Percentiles rank a stretch among this genome's conserved stretches.
phyloP scores from a whole-genome alignment of 2,329 filamentous ascomycete species.

The Neoascochyta sp. region DNA sequence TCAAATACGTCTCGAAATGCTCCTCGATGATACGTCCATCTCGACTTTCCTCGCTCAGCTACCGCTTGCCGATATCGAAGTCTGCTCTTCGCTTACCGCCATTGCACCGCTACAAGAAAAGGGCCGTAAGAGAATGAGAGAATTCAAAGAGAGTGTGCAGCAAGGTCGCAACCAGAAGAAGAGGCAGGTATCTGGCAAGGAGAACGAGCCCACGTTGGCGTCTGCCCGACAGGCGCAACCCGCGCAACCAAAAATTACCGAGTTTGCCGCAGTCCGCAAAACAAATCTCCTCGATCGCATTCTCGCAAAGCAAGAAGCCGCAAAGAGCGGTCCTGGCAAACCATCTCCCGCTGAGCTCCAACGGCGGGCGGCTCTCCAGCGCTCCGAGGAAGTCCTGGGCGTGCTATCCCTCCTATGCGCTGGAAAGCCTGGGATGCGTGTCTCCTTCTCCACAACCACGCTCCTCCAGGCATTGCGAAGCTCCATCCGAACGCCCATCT shows the following conservation, averaged over 20 bases:
- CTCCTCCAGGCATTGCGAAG: conserved; percentile 44
- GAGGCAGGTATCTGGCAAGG: conserved; percentile 27
- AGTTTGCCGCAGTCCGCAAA: conserved; percentile 41
- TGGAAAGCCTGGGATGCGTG: conserved; percentile 32
- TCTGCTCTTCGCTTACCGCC: conserved; percentile 51
- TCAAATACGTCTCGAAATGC: conserved; percentile 50
- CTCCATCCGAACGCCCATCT: conserved; percentile 46
- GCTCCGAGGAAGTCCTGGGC: conserved; percentile 44
- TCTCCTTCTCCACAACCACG: conserved; percentile 44
- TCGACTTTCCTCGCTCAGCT: conserved; percentile 54
- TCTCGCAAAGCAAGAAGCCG: conserved; percentile 47
- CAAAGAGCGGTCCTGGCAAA: conserved; percentile 36
- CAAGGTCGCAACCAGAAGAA: conserved; percentile 33
- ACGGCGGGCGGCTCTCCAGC: conserved; percentile 47
- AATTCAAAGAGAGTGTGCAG: conserved; percentile 61
- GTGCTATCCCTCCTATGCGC: conserved; percentile 44
- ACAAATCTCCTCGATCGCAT: conserved; percentile 50
- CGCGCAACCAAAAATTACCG: conserved; percentile 35
- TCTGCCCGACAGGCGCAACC: conserved; percentile 14
- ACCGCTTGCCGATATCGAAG: conserved; percentile 53
- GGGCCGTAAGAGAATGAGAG: conserved; percentile 65
- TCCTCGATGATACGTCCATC: conserved; percentile 32
- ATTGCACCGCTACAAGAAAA: conserved; percentile 59
- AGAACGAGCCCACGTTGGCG: conserved; percentile 21
- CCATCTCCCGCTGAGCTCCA: conserved; percentile 44